These are phyloP conservation scores for Aspergillus baeticus DNA, from an alignment of 495 filamentous ascomycete genomes.

Conservation along the genomic window DNA sequence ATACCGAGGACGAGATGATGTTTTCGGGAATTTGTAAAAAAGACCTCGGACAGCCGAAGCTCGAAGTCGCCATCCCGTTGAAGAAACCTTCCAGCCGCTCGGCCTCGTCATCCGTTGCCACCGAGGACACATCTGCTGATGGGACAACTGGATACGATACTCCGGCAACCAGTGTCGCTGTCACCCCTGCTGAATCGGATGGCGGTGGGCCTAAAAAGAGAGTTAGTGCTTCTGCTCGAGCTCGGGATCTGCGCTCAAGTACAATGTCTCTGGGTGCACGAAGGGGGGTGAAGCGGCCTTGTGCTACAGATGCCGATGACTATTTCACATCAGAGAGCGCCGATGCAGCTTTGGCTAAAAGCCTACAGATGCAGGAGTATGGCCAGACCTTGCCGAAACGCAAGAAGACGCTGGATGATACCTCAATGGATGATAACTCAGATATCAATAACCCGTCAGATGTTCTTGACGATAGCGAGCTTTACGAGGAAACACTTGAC, in stretches of 20 bases:
- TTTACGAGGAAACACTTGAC: constrained; percentile 10
- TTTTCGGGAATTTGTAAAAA: background rate
- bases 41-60: background rate
- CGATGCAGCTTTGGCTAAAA: constrained; percentile 57
- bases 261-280: constrained; percentile 30
- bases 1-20: background rate
- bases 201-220: constrained; percentile 26
- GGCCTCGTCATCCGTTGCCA: constrained; percentile 30
- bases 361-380: constrained; percentile 65
- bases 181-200: constrained; percentile 52
- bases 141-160: constrained; percentile 67
- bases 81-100: constrained; percentile 26
- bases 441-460: constrained; percentile 23
- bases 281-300: constrained; percentile 36
- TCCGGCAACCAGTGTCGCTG: constrained; percentile 70
- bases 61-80: constrained; percentile 44
- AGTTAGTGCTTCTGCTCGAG: constrained; percentile 41
- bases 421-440: background rate
- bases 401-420: constrained; percentile 22
- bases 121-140: constrained; percentile 33
- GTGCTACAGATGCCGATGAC: constrained; percentile 20
- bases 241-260: constrained; percentile 40
- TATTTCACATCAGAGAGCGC: constrained; percentile 37
- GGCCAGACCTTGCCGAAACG: constrained; percentile 25
- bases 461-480: constrained; percentile 21